phyloP scores from a whole-genome alignment of 192 early-diverging fungal genomes.

The Blastocladiella britannica region DNA sequence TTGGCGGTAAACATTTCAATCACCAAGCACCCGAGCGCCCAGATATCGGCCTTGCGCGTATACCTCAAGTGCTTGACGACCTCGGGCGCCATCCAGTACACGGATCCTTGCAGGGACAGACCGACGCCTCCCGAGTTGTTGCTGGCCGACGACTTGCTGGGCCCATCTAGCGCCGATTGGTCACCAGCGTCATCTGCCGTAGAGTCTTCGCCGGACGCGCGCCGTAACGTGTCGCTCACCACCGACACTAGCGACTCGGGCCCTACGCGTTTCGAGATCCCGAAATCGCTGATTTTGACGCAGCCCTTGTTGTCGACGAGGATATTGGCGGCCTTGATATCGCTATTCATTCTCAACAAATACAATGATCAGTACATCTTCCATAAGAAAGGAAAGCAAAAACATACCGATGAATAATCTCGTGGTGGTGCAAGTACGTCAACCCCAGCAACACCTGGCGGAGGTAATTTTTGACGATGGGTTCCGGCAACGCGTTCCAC shows the following conservation, averaged over 20 bases:
- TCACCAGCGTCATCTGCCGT: too few species aligned
- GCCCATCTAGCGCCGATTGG: too few species aligned
- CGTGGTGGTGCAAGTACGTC: conserved; percentile 78
- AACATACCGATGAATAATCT: conserved; percentile 96
- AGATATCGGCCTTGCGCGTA: conserved; percentile 79
- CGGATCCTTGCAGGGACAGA: conserved; percentile 77
- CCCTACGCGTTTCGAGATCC: conserved; percentile 74
- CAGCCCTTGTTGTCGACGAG: conserved; percentile 72
- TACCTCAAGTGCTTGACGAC: conserved; percentile 83
- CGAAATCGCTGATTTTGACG: conserved; percentile 98
- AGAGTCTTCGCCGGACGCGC: too few species aligned
- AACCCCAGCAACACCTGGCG: conserved; percentile 81
- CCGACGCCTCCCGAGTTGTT: conserved; percentile 19
- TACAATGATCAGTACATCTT: conserved; percentile 24
- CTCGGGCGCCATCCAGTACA: conserved; percentile 99
- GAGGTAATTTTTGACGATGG: conserved; percentile 61
- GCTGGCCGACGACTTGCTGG: conserved; percentile 9
- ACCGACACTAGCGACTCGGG: too few species aligned
- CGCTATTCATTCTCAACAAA: conserved; percentile 2
- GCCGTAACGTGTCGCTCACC: too few species aligned
- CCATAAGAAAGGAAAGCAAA: too few species aligned
- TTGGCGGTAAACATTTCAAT: conserved; percentile 97
- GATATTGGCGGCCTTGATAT: conserved; percentile 4
- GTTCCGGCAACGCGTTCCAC: conserved; percentile 73
- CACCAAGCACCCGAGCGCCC: conserved; percentile 82